Evolutionary conservation across 148 eudicot species (phyloP).

Genomic region (Nepenthes gracilis): DNA sequence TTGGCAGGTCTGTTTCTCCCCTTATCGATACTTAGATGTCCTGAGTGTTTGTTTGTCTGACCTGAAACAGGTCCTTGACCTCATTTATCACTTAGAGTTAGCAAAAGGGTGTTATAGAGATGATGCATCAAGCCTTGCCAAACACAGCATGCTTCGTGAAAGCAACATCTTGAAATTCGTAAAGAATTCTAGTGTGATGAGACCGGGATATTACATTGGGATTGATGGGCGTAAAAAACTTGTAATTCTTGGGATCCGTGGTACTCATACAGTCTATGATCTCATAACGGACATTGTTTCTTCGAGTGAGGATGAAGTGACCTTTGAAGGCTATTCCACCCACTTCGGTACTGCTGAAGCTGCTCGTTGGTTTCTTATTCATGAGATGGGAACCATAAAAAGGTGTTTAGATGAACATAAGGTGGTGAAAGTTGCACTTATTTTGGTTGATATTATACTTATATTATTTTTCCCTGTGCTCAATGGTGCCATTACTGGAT

Average conservation of each 20-base stretch:
- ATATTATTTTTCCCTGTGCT: background rate
- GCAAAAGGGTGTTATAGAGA: conserved; percentile 77
- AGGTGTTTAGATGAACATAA: conserved; percentile 56
- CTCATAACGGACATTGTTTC: conserved; percentile 81
- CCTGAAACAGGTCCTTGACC: conserved; percentile 11
- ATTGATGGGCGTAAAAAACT: conserved; percentile 69
- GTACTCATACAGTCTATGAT: conserved; percentile 85
- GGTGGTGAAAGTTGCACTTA: conserved; percentile 33
- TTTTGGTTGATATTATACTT: background rate
- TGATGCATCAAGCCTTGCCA: conserved; percentile 58
- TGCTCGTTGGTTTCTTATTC: conserved; percentile 87
- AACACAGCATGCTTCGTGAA: conserved; percentile 86
- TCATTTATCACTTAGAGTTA: conserved; percentile 76
- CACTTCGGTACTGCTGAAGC: conserved; percentile 98
- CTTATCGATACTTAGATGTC: too few species aligned
- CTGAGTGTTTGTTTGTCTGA: too few species aligned
- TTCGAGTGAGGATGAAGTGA: conserved; percentile 71
- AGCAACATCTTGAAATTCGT: conserved; percentile 67
- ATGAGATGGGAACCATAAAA: conserved; percentile 71
- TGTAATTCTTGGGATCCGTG: conserved; percentile 92
- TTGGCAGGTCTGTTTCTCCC: too few species aligned
- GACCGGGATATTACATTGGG: conserved; percentile 93
- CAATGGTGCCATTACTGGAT: conserved; percentile 1
- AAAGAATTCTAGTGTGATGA: conserved; percentile 66
- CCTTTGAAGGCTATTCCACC: conserved; percentile 64